These are phyloP conservation scores for Marsdenia floribunda DNA, from an alignment of 257 asterid species.

Conservation along the genomic window DNA sequence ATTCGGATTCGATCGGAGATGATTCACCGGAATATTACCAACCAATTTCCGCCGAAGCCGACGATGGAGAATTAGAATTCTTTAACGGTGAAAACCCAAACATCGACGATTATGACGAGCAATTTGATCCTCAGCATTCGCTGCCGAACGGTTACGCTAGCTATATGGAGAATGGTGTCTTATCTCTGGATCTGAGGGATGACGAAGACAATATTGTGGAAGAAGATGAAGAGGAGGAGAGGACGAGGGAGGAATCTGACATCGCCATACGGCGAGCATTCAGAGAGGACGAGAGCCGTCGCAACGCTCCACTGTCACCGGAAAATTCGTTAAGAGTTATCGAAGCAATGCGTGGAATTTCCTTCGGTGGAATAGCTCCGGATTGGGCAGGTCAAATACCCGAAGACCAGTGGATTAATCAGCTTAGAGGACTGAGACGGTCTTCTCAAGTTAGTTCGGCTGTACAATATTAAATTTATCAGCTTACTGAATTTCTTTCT, in stretches of 20 bases:
- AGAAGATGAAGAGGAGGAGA: slow-evolving; percentile 29
- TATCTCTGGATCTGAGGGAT: slow-evolving; percentile 57
- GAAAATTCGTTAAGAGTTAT: slow-evolving; percentile 66
- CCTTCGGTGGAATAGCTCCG: slow-evolving; percentile 61
- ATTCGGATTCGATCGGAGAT: slow-evolving; percentile 60
- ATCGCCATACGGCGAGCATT: slow-evolving; percentile 56
- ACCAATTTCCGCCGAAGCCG: slow-evolving; percentile 47
- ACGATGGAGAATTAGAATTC: slow-evolving; percentile 28
- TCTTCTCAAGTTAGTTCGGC: slow-evolving; percentile 28
- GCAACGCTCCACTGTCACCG: slow-evolving; percentile 61
- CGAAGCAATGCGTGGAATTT: slow-evolving; percentile 75
- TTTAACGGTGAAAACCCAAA: slow-evolving; percentile 14
- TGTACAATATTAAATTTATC: neutral
- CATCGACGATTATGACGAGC: slow-evolving; percentile 12
- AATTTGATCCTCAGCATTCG: slow-evolving; percentile 22
- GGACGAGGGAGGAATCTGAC: slow-evolving; percentile 36
- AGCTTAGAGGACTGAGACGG: slow-evolving; percentile 36
- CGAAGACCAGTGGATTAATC: slow-evolving; percentile 68
- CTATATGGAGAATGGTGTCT: slow-evolving; percentile 40
- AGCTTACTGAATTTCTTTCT: neutral
- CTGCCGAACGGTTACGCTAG: slow-evolving; percentile 52
- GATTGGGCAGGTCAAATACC: slow-evolving; percentile 67
- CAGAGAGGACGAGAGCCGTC: slow-evolving; percentile 74
- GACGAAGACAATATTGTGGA: slow-evolving; percentile 20
- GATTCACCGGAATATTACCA: slow-evolving; percentile 58